These are phyloP conservation scores for Podaxis pistillaris DNA, from an alignment of 768 basidiomycete genomes.

Conservation along the genomic window DNA sequence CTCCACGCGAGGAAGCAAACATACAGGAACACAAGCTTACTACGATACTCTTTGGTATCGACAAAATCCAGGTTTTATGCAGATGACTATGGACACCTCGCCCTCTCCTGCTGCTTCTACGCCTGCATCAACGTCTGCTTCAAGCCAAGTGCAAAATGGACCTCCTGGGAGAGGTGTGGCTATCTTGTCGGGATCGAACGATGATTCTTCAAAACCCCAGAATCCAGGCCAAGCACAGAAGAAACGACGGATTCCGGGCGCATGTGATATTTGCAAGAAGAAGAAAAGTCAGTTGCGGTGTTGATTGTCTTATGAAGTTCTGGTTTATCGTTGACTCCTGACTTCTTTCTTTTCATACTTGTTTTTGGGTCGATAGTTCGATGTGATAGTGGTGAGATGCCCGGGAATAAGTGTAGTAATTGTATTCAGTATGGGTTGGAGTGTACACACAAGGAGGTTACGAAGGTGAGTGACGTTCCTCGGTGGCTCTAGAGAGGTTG, in stretches of 20 bases:
- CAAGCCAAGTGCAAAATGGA: background rate
- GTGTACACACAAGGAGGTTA: slow-evolving; percentile 68
- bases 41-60: background rate
- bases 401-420: slow-evolving; percentile 60
- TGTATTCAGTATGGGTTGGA: slow-evolving; percentile 56
- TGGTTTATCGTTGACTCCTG: slow-evolving; percentile 7
- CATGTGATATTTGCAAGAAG: slow-evolving; percentile 70
- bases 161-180: background rate
- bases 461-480: slow-evolving; percentile 47
- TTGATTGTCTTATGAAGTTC: background rate
- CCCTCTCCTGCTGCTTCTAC: background rate
- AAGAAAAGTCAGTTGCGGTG: slow-evolving; percentile 59
- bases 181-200: background rate
- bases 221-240: slow-evolving; percentile 26
- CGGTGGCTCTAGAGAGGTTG: background rate
- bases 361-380: slow-evolving; percentile 13
- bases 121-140: background rate
- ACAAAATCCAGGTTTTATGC: background rate
- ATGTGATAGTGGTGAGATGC: slow-evolving; percentile 72
- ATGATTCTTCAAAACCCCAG: background rate
- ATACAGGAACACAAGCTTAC: background rate
- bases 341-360: background rate
- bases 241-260: slow-evolving; percentile 60
- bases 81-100: background rate
- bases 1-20: background rate